Evolutionary conservation across 2,329 filamentous ascomycete genomes (phyloP), one percentile per base, ranked within the genome.

Genomic region (Elsinoe perseae): DNA sequence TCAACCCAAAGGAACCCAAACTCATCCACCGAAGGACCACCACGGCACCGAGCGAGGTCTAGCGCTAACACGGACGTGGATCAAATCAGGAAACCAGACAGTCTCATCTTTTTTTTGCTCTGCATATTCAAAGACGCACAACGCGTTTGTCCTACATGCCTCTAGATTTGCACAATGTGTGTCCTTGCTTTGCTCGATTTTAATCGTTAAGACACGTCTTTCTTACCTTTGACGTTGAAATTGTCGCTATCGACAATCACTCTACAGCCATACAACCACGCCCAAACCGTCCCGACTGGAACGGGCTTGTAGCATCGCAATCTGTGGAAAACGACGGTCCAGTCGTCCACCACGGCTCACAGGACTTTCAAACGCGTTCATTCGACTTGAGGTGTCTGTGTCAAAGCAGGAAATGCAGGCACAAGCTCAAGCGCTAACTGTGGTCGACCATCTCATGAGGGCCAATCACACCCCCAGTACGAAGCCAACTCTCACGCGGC

Each of bases 341-440:
- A 52, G 14, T 52, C 48, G 48, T 44, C 28, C 48, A 32, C 28
- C 48, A 36, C 28, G 48, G 48, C 28, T 52, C 48, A 20, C 18
- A 28, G 28, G 28, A 34, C 48, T 16, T 38, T 32, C 48, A 52
- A 52, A 52, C 48, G 48, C 30, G 48, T 52, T 28, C 25, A 36
- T 20, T 36, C 23, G 40, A 10, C 30, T 38, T 38, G 48, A n/a
- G n/a, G n/a, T n/a, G n/a, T n/a, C n/a, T n/a, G 48, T 52, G 48
- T 48, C 38, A 46, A 56, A 56, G 53, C 53, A 56, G 53, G 53
- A 56, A 56, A 42, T 56, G 53, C 53, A 56, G 53, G 53, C 53
- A 56, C 53, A 44, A 56, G 40, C 42, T 56, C 53, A 32, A 21
- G 53, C 38, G 40, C 53, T 56, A 56, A 36, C 12, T 32, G 25